These are phyloP conservation scores for Gossypium anomalum DNA, from an alignment of 345 rosid species.

Conservation along the genomic window DNA sequence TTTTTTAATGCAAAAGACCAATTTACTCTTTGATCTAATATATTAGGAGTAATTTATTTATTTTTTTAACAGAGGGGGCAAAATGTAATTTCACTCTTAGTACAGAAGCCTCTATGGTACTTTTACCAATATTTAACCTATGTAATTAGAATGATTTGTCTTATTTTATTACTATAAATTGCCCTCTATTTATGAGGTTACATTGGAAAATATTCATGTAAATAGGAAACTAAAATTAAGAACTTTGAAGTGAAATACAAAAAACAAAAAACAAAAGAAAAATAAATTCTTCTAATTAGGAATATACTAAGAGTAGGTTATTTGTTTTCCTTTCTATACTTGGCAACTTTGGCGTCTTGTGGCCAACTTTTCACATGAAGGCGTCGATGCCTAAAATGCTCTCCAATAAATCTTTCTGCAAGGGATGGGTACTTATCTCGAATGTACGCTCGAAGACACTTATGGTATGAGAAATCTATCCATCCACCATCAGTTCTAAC, in stretches of 20 bases:
- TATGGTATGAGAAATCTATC: slow-evolving; percentile 92
- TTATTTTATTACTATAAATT: no score
- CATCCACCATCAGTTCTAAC: slow-evolving; percentile 88
- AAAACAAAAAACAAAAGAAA: no score
- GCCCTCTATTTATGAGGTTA: not conserved
- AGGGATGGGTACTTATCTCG: slow-evolving; percentile 63
- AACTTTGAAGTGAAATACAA: not conserved
- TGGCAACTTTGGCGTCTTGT: not conserved
- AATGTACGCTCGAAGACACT: slow-evolving; percentile 74
- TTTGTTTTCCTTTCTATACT: not conserved
- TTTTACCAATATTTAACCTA: no score
- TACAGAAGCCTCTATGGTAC: no score
- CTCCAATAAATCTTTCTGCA: slow-evolving; percentile 72
- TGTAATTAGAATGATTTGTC: no score
- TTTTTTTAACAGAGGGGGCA: no score
- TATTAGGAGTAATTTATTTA: no score
- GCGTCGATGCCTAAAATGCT: slow-evolving; percentile 56
- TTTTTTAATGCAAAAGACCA: no score
- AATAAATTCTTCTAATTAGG: not conserved
- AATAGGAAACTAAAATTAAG: not conserved
- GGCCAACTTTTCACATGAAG: not conserved
- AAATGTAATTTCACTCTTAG: no score
- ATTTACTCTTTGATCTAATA: no score
- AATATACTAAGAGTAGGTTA: not conserved
- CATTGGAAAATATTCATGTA: not conserved